Conservation (phyloP, 2,329 filamentous ascomycete species). For the Drechslera avenae region DNA sequence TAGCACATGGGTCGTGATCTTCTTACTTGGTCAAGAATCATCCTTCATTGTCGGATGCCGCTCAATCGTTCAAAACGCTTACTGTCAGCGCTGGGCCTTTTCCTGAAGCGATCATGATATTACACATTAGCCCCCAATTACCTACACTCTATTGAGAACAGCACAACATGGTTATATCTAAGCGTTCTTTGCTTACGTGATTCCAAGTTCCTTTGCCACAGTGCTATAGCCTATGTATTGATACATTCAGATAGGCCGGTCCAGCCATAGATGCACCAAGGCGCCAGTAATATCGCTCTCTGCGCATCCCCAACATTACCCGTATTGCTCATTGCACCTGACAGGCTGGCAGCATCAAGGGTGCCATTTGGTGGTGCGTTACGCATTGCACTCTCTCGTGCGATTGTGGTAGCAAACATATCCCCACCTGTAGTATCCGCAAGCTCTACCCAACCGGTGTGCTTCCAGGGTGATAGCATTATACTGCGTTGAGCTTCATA, state of each 20-base stretch:
- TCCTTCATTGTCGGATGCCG: too few species aligned
- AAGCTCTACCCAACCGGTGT: slow-evolving; percentile 80
- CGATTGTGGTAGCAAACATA: slow-evolving; percentile 72
- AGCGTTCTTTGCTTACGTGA: too few species aligned
- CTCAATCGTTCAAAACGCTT: too few species aligned
- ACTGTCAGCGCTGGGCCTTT: too few species aligned
- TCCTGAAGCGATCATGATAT: too few species aligned
- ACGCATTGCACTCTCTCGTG: slow-evolving; percentile 75
- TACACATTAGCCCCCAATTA: too few species aligned
- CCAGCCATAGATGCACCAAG: slow-evolving; percentile 76
- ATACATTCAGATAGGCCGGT: slow-evolving; percentile 37
- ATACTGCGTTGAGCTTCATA: slow-evolving; percentile 75
- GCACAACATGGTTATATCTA: too few species aligned
- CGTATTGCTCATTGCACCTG: slow-evolving; percentile 74
- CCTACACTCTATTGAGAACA: too few species aligned
- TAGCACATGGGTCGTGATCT: too few species aligned
- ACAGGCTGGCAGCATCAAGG: slow-evolving; percentile 71
- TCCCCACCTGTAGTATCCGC: slow-evolving; percentile 58
- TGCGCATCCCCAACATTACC: slow-evolving; percentile 75
- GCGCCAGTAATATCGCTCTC: slow-evolving; percentile 76
- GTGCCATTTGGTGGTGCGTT: slow-evolving; percentile 74
- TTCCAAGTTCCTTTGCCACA: too few species aligned
- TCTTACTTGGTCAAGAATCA: too few species aligned
- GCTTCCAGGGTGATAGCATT: slow-evolving; percentile 78
- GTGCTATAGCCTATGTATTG: too few species aligned